phyloP scores from a whole-genome alignment of 768 basidiomycete species.

The Imleria badia region DNA sequence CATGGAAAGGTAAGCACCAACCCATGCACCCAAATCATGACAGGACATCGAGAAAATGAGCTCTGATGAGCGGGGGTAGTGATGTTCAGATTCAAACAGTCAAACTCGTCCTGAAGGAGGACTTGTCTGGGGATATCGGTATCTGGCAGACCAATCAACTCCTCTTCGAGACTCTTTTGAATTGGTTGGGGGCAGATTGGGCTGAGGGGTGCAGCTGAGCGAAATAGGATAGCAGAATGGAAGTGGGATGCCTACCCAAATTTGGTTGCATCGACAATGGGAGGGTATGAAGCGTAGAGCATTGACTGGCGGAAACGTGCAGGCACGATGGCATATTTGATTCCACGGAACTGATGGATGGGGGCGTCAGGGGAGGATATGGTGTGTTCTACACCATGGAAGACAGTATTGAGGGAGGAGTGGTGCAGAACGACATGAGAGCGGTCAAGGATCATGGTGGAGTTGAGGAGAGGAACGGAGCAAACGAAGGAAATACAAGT shows the following conservation, averaged over 20 bases:
- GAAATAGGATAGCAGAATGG: not conserved
- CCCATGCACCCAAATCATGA: conserved; percentile 91
- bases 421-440: conserved; percentile 45
- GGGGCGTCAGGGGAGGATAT: conserved; percentile 53
- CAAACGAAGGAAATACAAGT: not conserved
- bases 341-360: conserved; percentile 73
- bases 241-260: conserved; percentile 53
- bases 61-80: conserved; percentile 64
- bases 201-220: conserved; percentile 35
- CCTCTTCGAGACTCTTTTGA: conserved; percentile 52
- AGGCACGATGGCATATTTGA: conserved; percentile 74
- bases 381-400: conserved; percentile 62
- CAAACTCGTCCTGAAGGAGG: conserved; percentile 69
- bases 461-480: not conserved
- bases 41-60: conserved; percentile 56
- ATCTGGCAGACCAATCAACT: conserved; percentile 57
- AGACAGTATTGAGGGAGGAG: conserved; percentile 56
- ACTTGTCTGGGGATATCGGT: conserved; percentile 53
- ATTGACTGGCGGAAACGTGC: conserved; percentile 75
- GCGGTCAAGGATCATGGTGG: conserved; percentile 30
- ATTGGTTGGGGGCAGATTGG: conserved; percentile 73
- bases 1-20: conserved; percentile 34
- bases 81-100: conserved; percentile 79
- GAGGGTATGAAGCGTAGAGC: conserved; percentile 56
- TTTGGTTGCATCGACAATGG: conserved; percentile 59